Base-by-base conservation (phyloP, 352 stramenopile species). In the Phytophthora aleatoria region DNA sequence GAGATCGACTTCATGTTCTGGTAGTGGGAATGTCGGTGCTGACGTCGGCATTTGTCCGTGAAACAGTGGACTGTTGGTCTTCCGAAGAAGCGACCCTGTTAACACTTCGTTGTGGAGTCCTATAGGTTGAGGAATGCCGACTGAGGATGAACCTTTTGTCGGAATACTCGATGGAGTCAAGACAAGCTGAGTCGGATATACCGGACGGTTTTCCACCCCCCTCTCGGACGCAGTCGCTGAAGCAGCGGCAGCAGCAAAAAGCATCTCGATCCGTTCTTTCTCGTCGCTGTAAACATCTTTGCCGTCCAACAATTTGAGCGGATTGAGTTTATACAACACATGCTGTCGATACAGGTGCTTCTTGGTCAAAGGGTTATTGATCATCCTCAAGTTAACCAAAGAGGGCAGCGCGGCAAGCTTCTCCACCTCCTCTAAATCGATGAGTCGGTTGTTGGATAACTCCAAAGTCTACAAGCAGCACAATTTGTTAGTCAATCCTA, bases 331-430 rank as follows among this genome's bases (percentile, higher is more conserved):
- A 61, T 76, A 85, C 31, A 96, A 26, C 4, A 91, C 52, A 11
- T 78, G 85, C 8, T 88, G 76, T 2, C 88, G 86, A 59, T 94
- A 96, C 53, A 95, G 58, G 39, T 95, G 85, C 57, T 94, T 94
- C 56, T 95, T 92, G 2, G 77, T 73, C 31, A 96, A 27, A 3
- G 88, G 83, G 38, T 96, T 96, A 66, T 87, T 91, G 20, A 53
- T 48, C 12, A 95, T 38, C 5, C 71, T 71, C 12, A 97, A 60
- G 30, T 95, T 83, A 6, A 82, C 35, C 24, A 97, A 57, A n/a
- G 81, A 85, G 2, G 84, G 74, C 13, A 92, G 30, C 4, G 66
- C 36, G 1, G 58, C 62, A 12, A 96, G 68, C 26, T 82, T 89
- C 6, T 96, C 89, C 16, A 96, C 51, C 45, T 97, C 89, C 16